Conservation (phyloP, 2,329 filamentous ascomycete genomes). For the Stenocarpella maydis region DNA sequence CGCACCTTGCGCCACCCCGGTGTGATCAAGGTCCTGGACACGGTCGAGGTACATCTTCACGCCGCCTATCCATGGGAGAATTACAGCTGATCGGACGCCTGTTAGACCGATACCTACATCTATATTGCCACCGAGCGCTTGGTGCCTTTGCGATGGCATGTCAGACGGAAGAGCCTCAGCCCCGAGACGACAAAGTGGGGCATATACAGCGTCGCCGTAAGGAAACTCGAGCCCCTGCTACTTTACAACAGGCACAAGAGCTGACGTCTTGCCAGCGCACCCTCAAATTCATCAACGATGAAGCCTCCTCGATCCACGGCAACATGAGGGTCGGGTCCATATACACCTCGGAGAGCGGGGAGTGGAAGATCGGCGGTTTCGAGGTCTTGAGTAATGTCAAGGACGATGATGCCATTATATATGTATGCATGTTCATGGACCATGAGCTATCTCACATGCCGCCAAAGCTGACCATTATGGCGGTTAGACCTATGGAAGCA, state of each 20-base stretch:
- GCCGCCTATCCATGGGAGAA: constrained; percentile 34
- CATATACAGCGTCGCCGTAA: constrained; percentile 82
- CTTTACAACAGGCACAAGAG: neutral
- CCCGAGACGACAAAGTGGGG: constrained; percentile 98
- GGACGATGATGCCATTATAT: constrained; percentile 93
- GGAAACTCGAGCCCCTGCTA: constrained; percentile 35
- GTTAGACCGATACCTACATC: constrained; percentile 88
- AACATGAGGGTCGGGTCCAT: constrained; percentile 85
- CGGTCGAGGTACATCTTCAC: constrained; percentile 75
- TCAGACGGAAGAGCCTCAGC: constrained; percentile 85
- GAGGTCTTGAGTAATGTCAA: constrained; percentile 95
- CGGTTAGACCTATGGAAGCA: constrained; percentile 80
- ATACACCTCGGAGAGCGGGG: constrained; percentile 93
- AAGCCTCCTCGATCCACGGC: constrained; percentile 91
- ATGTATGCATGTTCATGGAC: constrained; percentile 57
- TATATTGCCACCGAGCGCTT: constrained; percentile 96
- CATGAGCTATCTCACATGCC: neutral
- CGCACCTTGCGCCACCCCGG: constrained; percentile 93
- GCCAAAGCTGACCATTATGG: constrained; percentile 32
- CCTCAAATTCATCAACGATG: constrained; percentile 93
- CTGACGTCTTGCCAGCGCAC: constrained; percentile 68
- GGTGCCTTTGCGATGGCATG: constrained; percentile 86
- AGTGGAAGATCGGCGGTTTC: constrained; percentile 96
- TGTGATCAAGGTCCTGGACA: constrained; percentile 92
- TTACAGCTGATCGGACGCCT: constrained; percentile 29